These are phyloP conservation scores for Didymella keratinophila DNA, from an alignment of 2,329 filamentous ascomycete genomes.

Conservation along the genomic window DNA sequence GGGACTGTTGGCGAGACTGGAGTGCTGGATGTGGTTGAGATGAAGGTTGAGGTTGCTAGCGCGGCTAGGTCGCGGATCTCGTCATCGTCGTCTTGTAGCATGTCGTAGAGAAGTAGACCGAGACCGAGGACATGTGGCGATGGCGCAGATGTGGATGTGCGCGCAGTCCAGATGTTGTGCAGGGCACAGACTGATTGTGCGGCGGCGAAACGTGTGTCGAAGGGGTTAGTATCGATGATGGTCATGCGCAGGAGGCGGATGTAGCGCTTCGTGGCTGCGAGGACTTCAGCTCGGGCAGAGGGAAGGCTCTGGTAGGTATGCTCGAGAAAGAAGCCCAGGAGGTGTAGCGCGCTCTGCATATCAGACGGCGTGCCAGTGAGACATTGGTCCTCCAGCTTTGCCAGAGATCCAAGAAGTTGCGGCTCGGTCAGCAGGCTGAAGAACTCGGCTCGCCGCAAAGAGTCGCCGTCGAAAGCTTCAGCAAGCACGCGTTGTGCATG, in stretches of 20 bases:
- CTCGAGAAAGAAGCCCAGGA: slow-evolving; percentile 46
- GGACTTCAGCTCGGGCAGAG: slow-evolving; percentile 6
- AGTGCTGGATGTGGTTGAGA: slow-evolving; percentile 41
- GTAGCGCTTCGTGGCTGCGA: slow-evolving; percentile 32
- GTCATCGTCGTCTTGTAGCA: slow-evolving; percentile 83
- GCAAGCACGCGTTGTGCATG: slow-evolving; percentile 42
- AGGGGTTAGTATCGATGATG: slow-evolving; percentile 55
- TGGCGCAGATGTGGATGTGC: neutral
- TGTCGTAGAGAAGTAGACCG: slow-evolving; percentile 56
- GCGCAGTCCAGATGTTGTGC: slow-evolving; percentile 28
- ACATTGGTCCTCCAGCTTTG: slow-evolving; percentile 40
- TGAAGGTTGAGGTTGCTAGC: slow-evolving; percentile 56
- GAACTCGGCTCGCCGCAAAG: slow-evolving; percentile 22
- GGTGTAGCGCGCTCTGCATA: slow-evolving; percentile 41
- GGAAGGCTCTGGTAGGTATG: slow-evolving; percentile 26
- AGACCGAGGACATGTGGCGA: slow-evolving; percentile 37
- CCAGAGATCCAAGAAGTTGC: slow-evolving; percentile 28
- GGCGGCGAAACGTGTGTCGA: slow-evolving; percentile 70
- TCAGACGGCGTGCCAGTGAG: slow-evolving; percentile 40
- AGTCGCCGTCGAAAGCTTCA: slow-evolving; percentile 22
- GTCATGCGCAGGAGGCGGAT: slow-evolving; percentile 42
- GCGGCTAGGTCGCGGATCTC: slow-evolving; percentile 77
- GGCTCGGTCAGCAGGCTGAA: slow-evolving; percentile 26
- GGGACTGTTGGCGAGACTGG: slow-evolving; percentile 54
- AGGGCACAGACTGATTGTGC: slow-evolving; percentile 62